Conservation (phyloP, 2,329 filamentous ascomycete species). For the Colletotrichum theobromicola region DNA sequence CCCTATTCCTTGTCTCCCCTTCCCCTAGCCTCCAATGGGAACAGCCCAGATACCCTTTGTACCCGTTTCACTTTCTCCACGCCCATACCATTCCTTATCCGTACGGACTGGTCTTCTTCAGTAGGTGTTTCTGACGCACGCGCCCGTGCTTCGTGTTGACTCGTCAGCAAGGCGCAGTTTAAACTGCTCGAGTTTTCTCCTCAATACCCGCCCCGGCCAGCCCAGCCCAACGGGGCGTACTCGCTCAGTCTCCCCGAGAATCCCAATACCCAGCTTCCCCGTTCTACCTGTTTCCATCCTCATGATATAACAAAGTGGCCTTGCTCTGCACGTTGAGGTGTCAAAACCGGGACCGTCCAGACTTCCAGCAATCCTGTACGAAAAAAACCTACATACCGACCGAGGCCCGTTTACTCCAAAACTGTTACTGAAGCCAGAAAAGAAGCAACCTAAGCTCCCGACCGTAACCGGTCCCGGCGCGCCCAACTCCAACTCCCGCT, state of each 20-base stretch:
- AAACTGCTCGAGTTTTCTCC: background rate
- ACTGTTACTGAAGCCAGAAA: background rate
- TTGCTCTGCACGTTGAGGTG: background rate
- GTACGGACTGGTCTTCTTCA: background rate
- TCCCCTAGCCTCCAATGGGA: background rate
- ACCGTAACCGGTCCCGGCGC: background rate
- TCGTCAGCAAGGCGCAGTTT: conserved; percentile 15
- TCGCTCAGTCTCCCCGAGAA: background rate
- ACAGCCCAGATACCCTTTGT: background rate
- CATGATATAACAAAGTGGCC: conserved; percentile 4
- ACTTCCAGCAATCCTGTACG: background rate
- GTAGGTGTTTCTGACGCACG: conserved; percentile 8
- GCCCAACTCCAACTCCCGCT: background rate
- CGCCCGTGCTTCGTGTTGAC: conserved; percentile 1
- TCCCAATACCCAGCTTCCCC: background rate
- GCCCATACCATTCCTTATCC: background rate
- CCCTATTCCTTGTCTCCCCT: background rate
- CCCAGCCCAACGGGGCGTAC: conserved; percentile 1
- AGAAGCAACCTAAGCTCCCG: too few relatives aligned
- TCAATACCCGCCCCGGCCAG: conserved; percentile 2
- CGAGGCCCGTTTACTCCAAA: background rate
- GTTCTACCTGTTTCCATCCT: background rate
- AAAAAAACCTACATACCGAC: too few relatives aligned
- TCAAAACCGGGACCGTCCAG: background rate
- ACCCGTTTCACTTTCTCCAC: conserved; percentile 8